A percentile compares a stretch with the other conserved stretches of the same genome.
Conservation (phyloP, 371 early-diverging fungal genomes). For the Mucor sp. region DNA sequence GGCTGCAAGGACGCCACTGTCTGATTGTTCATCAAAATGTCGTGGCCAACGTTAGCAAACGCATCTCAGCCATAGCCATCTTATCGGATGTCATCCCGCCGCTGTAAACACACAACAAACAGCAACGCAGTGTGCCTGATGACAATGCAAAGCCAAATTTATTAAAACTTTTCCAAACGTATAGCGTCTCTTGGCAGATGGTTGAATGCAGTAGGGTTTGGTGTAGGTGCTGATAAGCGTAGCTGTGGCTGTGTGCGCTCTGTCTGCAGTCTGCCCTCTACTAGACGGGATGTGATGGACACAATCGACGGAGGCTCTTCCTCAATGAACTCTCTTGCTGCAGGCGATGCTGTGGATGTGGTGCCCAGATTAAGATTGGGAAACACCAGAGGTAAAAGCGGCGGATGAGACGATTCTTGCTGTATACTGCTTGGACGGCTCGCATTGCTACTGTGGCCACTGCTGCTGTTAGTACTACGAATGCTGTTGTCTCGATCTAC, state of each 20-base stretch:
- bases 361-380: neutral
- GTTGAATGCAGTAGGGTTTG: conserved; percentile 28
- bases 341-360: neutral
- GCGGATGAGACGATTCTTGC: neutral
- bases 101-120: too few species aligned
- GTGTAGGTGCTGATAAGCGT: conserved; percentile 17
- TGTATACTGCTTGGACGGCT: neutral
- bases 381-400: neutral
- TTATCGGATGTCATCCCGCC: too few species aligned
- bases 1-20: too few species aligned
- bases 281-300: conserved; percentile 5
- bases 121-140: too few species aligned
- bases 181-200: conserved; percentile 41
- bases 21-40: too few species aligned
- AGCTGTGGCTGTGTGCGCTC: conserved; percentile 14
- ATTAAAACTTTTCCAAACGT: conserved; percentile 36
- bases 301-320: conserved; percentile 9
- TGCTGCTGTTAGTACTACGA: neutral
- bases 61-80: too few species aligned
- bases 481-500: neutral
- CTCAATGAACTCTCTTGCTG: neutral
- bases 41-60: too few species aligned
- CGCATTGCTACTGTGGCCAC: neutral
- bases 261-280: conserved; percentile 10
- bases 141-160: neutral